Conservation (phyloP, 495 filamentous ascomycete species). For the Aspergillus indologenus region DNA sequence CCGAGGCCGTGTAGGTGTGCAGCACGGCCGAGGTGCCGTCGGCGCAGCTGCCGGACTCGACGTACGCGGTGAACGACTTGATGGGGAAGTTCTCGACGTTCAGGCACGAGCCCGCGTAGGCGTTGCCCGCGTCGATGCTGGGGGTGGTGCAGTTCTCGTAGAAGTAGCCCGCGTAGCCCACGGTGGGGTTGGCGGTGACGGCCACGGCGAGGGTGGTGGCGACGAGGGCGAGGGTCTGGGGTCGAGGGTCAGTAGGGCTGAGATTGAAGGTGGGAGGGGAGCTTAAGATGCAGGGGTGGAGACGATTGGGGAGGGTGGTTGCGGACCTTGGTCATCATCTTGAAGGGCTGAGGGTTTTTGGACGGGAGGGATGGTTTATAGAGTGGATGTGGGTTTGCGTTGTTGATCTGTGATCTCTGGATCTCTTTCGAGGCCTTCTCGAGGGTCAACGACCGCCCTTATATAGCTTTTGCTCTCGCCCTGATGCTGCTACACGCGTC, state of each 20-base stretch:
- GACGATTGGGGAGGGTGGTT: neutral
- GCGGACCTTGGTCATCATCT: neutral
- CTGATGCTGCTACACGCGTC: neutral
- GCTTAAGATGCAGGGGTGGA: neutral
- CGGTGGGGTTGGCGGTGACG: conserved; percentile 12
- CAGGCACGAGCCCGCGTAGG: conserved; percentile 17
- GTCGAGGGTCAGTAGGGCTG: neutral
- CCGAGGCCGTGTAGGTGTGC: conserved; percentile 19
- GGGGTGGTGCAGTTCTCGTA: conserved; percentile 11
- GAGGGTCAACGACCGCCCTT: neutral
- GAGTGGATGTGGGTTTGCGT: neutral
- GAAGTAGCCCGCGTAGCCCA: conserved; percentile 20
- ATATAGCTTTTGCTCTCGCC: neutral
- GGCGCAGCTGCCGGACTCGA: conserved; percentile 18
- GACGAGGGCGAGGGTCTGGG: conserved; percentile 8
- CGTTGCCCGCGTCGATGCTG: conserved; percentile 14
- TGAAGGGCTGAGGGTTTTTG: neutral
- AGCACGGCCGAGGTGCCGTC: conserved; percentile 20
- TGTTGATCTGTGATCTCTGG: neutral
- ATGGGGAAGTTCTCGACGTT: conserved; percentile 25
- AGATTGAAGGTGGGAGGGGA: neutral
- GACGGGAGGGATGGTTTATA: too few species aligned
- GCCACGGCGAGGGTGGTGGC: conserved; percentile 7
- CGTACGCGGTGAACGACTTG: conserved; percentile 22
- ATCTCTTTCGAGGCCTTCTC: neutral